phyloP scores from a whole-genome alignment of 225 moss, liverwort and hornwort species.

The Sphagnum tenellum region DNA sequence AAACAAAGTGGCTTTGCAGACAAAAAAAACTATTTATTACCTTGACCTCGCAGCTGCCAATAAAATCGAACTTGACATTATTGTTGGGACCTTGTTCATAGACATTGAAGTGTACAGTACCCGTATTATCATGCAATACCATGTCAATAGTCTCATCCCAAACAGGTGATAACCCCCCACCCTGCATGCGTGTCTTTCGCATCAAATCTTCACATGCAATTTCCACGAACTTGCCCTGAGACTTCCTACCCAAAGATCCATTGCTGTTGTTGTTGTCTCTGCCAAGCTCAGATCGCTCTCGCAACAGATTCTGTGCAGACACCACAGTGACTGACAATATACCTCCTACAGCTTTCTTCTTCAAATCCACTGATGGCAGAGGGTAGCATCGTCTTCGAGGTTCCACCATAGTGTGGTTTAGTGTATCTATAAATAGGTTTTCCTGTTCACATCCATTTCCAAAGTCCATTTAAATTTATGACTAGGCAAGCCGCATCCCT shows the following conservation, averaged over 20 bases:
- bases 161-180: slow-evolving; percentile 40
- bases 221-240: slow-evolving; percentile 71
- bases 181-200: slow-evolving; percentile 56
- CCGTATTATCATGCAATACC: slow-evolving; percentile 83
- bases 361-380: slow-evolving; percentile 34
- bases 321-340: slow-evolving; percentile 40
- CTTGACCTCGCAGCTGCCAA: slow-evolving; percentile 89
- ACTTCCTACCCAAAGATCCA: slow-evolving; percentile 23
- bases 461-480: too few species aligned
- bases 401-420: slow-evolving; percentile 42
- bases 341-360: slow-evolving; percentile 43
- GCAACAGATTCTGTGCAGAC: slow-evolving; percentile 55
- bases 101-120: slow-evolving; percentile 60
- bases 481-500: too few species aligned
- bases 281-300: slow-evolving; percentile 12
- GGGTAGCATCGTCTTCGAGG: slow-evolving; percentile 39
- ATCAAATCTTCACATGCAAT: slow-evolving; percentile 75
- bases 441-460: slow-evolving; percentile 13
- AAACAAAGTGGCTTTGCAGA: too few species aligned
- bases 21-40: slow-evolving; percentile 16
- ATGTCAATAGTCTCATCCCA: slow-evolving; percentile 80
- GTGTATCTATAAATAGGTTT: slow-evolving; percentile 31
- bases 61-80: slow-evolving; percentile 78
- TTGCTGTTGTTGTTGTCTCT: slow-evolving; percentile 15
- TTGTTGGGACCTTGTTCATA: slow-evolving; percentile 66